Percentiles rank a stretch among this genome's conserved stretches.
These are phyloP conservation scores for Eremochloa ophiuroides DNA, from an alignment of 176 grass and related monocot genomes.

Conservation along the genomic window DNA sequence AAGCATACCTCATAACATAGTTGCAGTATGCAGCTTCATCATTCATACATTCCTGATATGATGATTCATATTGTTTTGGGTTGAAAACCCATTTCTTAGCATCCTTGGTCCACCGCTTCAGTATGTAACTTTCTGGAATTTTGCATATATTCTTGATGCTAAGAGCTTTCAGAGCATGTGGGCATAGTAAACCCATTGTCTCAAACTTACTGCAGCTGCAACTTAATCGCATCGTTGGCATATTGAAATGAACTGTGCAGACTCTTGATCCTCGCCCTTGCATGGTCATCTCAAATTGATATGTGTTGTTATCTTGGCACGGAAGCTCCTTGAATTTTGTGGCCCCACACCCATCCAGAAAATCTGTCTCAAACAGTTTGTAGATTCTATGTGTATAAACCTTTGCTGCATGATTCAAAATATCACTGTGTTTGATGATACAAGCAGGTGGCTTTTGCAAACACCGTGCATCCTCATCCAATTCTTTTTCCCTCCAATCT, in stretches of 20 bases:
- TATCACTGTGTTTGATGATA: slow-evolving; percentile 73
- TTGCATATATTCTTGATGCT: slow-evolving; percentile 61
- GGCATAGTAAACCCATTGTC: slow-evolving; percentile 78
- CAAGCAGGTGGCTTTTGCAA: slow-evolving; percentile 53
- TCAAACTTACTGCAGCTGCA: slow-evolving; percentile 83
- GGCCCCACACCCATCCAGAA: slow-evolving; percentile 72
- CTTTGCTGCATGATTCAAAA: slow-evolving; percentile 75
- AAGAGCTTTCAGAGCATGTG: slow-evolving; percentile 74
- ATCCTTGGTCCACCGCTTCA: slow-evolving; percentile 81
- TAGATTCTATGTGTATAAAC: slow-evolving; percentile 84
- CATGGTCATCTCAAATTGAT: slow-evolving; percentile 75
- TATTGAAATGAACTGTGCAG: slow-evolving; percentile 56
- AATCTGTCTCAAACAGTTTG: slow-evolving; percentile 78
- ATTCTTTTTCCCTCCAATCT: slow-evolving; percentile 69
- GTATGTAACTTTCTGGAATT: slow-evolving; percentile 72
- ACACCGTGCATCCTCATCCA: slow-evolving; percentile 65
- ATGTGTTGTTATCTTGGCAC: slow-evolving; percentile 40
- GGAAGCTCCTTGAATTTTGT: slow-evolving; percentile 65
- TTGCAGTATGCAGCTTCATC: slow-evolving; percentile 54
- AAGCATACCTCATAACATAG: slow-evolving; percentile 71
- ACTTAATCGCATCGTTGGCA: slow-evolving; percentile 34
- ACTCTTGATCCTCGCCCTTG: slow-evolving; percentile 64
- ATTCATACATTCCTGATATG: slow-evolving; percentile 52
- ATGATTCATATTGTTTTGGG: slow-evolving; percentile 54
- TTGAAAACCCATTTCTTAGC: slow-evolving; percentile 69